phyloP scores from a whole-genome alignment of 148 eudicot species.

The Rhododendron simsii region DNA sequence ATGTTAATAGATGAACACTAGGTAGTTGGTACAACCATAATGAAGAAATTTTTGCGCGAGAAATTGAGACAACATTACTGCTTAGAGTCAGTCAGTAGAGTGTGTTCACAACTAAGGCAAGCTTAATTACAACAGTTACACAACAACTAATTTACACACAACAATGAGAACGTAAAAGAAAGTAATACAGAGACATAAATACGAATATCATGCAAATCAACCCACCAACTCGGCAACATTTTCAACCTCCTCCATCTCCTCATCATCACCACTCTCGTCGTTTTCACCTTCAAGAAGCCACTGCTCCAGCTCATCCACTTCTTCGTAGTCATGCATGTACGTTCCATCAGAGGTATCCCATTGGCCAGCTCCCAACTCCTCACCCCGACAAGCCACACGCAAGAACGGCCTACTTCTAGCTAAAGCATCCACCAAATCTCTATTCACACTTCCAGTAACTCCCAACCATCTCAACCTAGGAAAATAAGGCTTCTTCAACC shows the following conservation, averaged over 20 bases:
- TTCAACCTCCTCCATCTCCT: conserved; percentile 58
- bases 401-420: conserved; percentile 72
- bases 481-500: conserved; percentile 92
- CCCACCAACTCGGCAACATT: conserved; percentile 21
- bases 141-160: background rate
- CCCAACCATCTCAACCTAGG: conserved; percentile 91
- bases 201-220: background rate
- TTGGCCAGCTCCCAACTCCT: conserved; percentile 76
- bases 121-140: background rate
- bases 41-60: background rate
- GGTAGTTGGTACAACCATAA: background rate
- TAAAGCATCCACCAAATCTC: conserved; percentile 77
- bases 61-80: background rate
- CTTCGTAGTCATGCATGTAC: conserved; percentile 70
- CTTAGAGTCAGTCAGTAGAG: background rate
- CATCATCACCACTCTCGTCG: conserved; percentile 57
- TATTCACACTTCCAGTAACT: conserved; percentile 62
- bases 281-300: conserved; percentile 65
- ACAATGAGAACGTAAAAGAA: background rate
- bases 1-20: background rate
- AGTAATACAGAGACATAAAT: background rate
- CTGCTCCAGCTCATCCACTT: conserved; percentile 83
- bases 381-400: conserved; percentile 66
- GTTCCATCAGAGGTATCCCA: conserved; percentile 74
- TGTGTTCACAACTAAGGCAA: background rate